Evolutionary conservation across 148 eudicot genomes (phyloP), one percentile per base, ranked within the genome.

Genomic region (Persicaria tinctoria): DNA sequence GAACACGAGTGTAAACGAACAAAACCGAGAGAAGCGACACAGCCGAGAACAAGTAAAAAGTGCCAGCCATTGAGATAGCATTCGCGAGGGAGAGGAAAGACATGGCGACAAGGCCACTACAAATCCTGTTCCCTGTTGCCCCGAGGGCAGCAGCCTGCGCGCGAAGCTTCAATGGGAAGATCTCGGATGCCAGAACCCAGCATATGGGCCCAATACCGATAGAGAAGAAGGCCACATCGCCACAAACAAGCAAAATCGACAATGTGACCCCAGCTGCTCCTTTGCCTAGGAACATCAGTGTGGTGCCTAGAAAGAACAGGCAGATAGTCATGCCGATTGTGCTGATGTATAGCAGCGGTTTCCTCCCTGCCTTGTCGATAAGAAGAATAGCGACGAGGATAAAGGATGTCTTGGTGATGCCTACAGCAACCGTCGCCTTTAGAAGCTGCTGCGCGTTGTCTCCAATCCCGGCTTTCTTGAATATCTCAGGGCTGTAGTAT

Each of bases 271-370:
- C 84, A 0, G 80, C 20, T 20, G 78, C 76, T 27, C 83, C 86
- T 45, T 76, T 73, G 13, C 80, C 76, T 0, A 86, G 57, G 10
- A 86, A 82, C 11, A 83, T 76, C 4, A 90, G 77, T 27, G 86
- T 76, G 32, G 83, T 47, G 0, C 87, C 86, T 41, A 92, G 48
- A 54, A 77, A 68, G 54, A 90, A 86, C 77, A 92, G 80, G 77
- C 95, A 92, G 2, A 82, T 8, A 5, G 95, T 92, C 97, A 92
- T 92, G 12, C 97, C 97, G 17, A 87, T 83, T 11, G 97, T 92
- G 77, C 97, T 92, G 50, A 87, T 68, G 32, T 92, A 92, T 3
- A 92, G 77, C 69, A 90, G 78, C 18, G 95, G 97, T 76, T 92
- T 92, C 78, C 97, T 80, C 2, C 95, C 97, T 7, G 88, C 74